These are phyloP conservation scores for Syzygium aromaticum DNA, from an alignment of 345 rosid species.

Conservation along the genomic window DNA sequence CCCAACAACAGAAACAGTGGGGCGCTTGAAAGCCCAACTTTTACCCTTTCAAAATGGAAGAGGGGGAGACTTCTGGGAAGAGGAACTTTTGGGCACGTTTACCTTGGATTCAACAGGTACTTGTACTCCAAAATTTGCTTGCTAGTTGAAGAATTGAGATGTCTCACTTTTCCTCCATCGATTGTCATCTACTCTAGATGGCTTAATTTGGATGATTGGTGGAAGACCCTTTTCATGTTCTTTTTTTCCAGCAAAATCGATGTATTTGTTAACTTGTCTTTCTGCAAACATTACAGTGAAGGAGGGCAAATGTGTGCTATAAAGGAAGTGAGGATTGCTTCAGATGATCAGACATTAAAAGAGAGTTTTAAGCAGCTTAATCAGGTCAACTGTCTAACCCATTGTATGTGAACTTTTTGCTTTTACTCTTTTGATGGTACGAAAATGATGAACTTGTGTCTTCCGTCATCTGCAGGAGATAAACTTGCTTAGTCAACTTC, in stretches of 20 bases:
- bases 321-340: constrained; percentile 81
- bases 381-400: constrained; percentile 42
- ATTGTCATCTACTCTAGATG: neutral
- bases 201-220: neutral
- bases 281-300: constrained; percentile 37
- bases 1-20: constrained; percentile 31
- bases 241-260: neutral
- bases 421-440: neutral
- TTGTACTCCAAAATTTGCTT: neutral
- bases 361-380: constrained; percentile 88
- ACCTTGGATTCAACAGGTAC: constrained; percentile 90
- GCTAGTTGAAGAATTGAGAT: neutral
- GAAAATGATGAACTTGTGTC: neutral
- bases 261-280: constrained; percentile 4
- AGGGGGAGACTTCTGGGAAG: constrained; percentile 87
- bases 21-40: constrained; percentile 20
- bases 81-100: constrained; percentile 96
- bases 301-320: constrained; percentile 95
- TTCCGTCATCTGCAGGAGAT: constrained; percentile 59
- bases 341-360: constrained; percentile 73
- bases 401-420: neutral
- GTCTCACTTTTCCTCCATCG: neutral
- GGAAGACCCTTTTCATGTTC: neutral
- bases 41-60: constrained; percentile 60
- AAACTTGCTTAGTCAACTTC: constrained; percentile 77